phyloP scores from a whole-genome alignment of 108 stramenopile species.

The Mayamaea pseudoterrestris region DNA sequence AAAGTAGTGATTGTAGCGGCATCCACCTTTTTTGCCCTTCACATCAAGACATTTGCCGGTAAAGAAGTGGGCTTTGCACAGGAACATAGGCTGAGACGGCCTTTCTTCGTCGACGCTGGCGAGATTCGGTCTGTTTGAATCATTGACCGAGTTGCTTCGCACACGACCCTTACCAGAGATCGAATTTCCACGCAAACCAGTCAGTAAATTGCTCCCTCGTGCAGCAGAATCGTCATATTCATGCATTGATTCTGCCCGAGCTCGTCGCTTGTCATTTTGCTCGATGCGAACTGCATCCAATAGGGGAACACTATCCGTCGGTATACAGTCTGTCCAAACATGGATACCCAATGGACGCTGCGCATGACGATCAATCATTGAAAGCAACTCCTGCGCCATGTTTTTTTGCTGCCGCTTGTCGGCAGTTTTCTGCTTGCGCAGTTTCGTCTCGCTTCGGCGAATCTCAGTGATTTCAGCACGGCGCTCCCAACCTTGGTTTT shows the following conservation, averaged over 20 bases:
- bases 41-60: not conserved
- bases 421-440: slow-evolving; percentile 18
- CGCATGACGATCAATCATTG: slow-evolving; percentile 15
- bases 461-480: slow-evolving; percentile 38
- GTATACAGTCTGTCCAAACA: slow-evolving; percentile 4
- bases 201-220: too few species aligned
- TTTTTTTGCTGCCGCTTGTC: slow-evolving; percentile 13
- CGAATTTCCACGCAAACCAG: too few species aligned
- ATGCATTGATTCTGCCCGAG: slow-evolving; percentile 1
- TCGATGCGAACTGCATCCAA: slow-evolving; percentile 2
- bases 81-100: too few species aligned
- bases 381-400: slow-evolving; percentile 18
- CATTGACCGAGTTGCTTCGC: not conserved
- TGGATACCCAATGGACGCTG: not conserved
- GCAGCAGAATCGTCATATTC: not conserved
- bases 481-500: slow-evolving; percentile 46
- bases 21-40: not conserved
- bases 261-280: slow-evolving; percentile 8
- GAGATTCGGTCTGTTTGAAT: not conserved
- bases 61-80: slow-evolving; percentile 20
- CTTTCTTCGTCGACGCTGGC: slow-evolving; percentile 3
- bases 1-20: slow-evolving; percentile 10
- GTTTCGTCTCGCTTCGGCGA: slow-evolving; percentile 22
- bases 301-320: slow-evolving; percentile 4
- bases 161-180: not conserved